These are phyloP conservation scores for Diaporthe vaccinii DNA, from an alignment of 2,329 filamentous ascomycete species.

Conservation along the genomic window DNA sequence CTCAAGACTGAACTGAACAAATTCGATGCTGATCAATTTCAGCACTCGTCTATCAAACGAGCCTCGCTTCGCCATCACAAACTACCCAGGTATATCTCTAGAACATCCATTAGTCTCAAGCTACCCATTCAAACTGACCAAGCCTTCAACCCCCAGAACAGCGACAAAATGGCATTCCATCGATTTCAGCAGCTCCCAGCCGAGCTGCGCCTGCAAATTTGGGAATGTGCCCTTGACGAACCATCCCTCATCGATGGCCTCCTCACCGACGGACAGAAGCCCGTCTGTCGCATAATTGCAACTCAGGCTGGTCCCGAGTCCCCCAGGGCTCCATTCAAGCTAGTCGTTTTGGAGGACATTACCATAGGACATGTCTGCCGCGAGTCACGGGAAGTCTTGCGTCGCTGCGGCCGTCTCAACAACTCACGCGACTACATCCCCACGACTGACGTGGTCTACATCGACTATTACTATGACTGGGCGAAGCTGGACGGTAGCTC, in stretches of 20 bases:
- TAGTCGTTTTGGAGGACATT: background rate
- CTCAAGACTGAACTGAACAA: background rate
- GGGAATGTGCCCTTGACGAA: background rate
- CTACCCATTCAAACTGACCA: background rate
- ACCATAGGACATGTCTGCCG: background rate
- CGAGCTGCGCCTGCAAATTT: background rate
- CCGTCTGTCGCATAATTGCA: background rate
- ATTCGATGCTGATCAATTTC: background rate
- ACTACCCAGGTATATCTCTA: background rate
- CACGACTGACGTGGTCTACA: background rate
- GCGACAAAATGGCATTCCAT: background rate
- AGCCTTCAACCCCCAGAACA: background rate
- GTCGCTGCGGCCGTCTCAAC: background rate
- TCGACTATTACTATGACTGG: background rate
- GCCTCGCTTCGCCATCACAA: background rate
- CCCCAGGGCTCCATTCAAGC: background rate
- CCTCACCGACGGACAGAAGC: background rate
- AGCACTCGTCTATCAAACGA: no score
- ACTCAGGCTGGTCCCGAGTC: no score
- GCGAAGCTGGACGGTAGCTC: background rate
- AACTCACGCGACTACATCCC: background rate
- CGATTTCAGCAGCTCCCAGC: background rate
- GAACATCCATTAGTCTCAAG: background rate
- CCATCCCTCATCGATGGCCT: background rate
- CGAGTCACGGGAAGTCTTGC: background rate